A percentile compares a stretch with the other conserved stretches of the same genome.
Conservation (phyloP, 2,329 filamentous ascomycete species). For the Alternaria solani region DNA sequence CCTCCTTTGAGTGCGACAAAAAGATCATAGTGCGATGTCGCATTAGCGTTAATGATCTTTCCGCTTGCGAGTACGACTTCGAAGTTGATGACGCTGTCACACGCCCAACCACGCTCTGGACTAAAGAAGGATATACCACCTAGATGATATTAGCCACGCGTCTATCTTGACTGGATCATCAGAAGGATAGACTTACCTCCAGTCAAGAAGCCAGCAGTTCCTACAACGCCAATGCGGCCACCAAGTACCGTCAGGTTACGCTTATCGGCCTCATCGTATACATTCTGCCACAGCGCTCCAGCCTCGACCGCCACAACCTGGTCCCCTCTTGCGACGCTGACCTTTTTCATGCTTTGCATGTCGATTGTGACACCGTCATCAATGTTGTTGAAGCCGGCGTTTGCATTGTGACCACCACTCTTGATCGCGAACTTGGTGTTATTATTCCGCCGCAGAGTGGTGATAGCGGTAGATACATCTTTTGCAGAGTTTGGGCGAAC, state of each 20-base stretch:
- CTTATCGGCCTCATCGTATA: slow-evolving; percentile 43
- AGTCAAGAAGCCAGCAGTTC: slow-evolving; percentile 40
- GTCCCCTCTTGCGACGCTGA: slow-evolving; percentile 21
- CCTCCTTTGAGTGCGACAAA: slow-evolving; percentile 55
- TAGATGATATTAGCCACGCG: background rate
- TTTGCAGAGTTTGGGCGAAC: slow-evolving; percentile 26
- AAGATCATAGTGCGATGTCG: slow-evolving; percentile 45
- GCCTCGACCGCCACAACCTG: slow-evolving; percentile 32
- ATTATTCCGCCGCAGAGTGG: slow-evolving; percentile 16
- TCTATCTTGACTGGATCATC: background rate
- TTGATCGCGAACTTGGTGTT: slow-evolving; percentile 33
- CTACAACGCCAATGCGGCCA: slow-evolving; percentile 40
- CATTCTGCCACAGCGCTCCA: slow-evolving; percentile 46
- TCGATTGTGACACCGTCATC: slow-evolving; percentile 45
- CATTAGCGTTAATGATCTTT: slow-evolving; percentile 50
- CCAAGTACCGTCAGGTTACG: slow-evolving; percentile 28
- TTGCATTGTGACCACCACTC: slow-evolving; percentile 36
- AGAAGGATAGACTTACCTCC: slow-evolving; percentile 30
- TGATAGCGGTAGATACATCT: slow-evolving; percentile 30
- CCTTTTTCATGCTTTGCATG: slow-evolving; percentile 33
- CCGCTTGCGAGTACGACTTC: slow-evolving; percentile 52
- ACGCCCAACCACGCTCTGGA: slow-evolving; percentile 30
- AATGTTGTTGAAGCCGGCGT: slow-evolving; percentile 40
- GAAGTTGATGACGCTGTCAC: slow-evolving; percentile 39
- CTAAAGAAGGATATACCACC: slow-evolving; percentile 35